Percentiles rank a stretch among this genome's conserved stretches.
Evolutionary conservation across 306 rosid genomes (phyloP).

Genomic region (Acacia crassicarpa): DNA sequence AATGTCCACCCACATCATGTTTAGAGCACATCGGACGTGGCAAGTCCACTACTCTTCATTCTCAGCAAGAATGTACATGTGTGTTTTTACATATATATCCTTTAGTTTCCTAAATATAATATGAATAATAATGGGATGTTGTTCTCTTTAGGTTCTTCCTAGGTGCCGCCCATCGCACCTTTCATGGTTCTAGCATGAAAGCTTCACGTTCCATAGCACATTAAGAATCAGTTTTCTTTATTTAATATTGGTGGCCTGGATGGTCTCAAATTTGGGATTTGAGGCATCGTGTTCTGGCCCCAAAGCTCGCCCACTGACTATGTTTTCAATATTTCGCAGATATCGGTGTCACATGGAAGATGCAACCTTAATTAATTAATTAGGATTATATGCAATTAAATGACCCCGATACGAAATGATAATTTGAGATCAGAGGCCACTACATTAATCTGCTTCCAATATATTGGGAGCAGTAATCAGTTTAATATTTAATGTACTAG

Average conservation of each 20-base stretch:
- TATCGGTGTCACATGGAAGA: background rate
- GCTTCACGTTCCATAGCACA: conserved; percentile 36
- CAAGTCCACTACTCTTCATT: conserved; percentile 17
- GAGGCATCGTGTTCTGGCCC: conserved; percentile 17
- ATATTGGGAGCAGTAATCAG: conserved; percentile 22
- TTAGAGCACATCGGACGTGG: conserved; percentile 51
- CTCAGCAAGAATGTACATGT: too few relatives aligned
- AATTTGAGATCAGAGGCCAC: background rate
- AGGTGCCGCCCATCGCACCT: conserved; percentile 42
- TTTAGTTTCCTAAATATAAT: background rate
- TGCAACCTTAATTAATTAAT: background rate
- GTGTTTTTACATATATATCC: background rate
- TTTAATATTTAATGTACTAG: background rate
- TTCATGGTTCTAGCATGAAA: conserved; percentile 30
- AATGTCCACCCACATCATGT: conserved; percentile 9
- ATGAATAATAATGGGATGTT: background rate
- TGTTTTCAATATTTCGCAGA: background rate
- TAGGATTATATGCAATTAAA: background rate
- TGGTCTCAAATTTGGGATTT: background rate
- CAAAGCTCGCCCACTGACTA: background rate
- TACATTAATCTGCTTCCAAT: background rate
- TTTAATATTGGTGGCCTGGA: background rate
- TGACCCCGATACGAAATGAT: background rate
- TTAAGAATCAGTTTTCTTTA: background rate
- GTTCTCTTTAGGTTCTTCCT: conserved; percentile 29